Base-by-base conservation (phyloP, 257 asterid genomes). In the Solanum pimpinellifolium region DNA sequence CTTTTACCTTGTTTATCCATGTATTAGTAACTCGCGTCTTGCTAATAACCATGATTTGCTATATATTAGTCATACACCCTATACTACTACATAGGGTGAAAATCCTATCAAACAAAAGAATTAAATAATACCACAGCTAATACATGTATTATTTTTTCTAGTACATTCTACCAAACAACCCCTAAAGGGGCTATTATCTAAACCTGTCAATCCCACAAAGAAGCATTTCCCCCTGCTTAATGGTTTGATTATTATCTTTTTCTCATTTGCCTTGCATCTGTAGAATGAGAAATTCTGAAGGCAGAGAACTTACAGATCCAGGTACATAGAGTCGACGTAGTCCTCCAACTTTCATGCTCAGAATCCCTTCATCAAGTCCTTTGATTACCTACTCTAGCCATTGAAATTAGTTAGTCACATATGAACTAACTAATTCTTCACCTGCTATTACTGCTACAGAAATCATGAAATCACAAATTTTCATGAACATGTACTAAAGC, bases 311-410 rank as follows among this genome's bases (percentile, higher is more conserved):
- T 91, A 97, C 98, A 35, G 96, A 91, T 89, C 99, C 99, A 1
- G 98, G 99, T 80, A 97, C 92, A 92, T 92, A 97, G 87, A 97
- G 89, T 86, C 99, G 92, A 16, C 99, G 98, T 90, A 92, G 94
- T 83, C 98, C 99, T 85, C 99, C 99, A 37, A 89, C 95, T 92
- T 94, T 97, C 99, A 97, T 97, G 92, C 93, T 93, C 77, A 97
- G 92, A 84, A 97, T 90, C 77, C 98, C 99, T 92, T 97, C 99
- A 47, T 97, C 99, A n/a, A 97, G 93, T 83, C 99, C 99, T 93
- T 97, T 97, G 88, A 97, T 90, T 41, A 96, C 98, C 99, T 95
- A 83, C 86, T 70, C 87, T 44, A 85, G 42, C 33, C 86, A 75
- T 77, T 35, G 73, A 69, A 86, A 87, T 86, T 81, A 35, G 84